phyloP scores from a whole-genome alignment of 2,329 filamentous ascomycete genomes.

The Metarhizium anisopliae region DNA sequence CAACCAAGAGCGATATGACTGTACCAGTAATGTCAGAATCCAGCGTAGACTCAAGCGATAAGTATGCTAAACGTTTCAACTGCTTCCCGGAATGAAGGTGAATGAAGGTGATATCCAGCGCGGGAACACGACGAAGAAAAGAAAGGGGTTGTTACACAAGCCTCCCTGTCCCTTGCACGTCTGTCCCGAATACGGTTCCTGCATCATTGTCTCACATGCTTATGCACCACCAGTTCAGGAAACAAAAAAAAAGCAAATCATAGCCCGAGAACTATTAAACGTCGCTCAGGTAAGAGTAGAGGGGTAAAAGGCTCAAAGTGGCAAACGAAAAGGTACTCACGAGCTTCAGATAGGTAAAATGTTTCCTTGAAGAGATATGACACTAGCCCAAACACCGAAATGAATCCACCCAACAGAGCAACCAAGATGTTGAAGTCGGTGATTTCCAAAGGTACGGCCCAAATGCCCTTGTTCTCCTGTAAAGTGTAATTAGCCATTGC shows the following conservation, averaged over 20 bases:
- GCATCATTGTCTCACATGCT: neutral
- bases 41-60: too few species aligned
- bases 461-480: constrained; percentile 13
- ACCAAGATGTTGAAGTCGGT: constrained; percentile 81
- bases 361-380: constrained; percentile 85
- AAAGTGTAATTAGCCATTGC: constrained; percentile 9
- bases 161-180: neutral
- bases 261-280: too few species aligned
- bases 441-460: constrained; percentile 39
- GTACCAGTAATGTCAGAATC: neutral
- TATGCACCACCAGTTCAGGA: neutral
- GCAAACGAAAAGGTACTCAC: constrained; percentile 42
- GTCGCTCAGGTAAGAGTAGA: neutral
- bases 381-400: constrained; percentile 82
- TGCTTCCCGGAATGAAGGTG: too few species aligned
- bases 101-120: too few species aligned
- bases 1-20: constrained; percentile 75
- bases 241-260: neutral
- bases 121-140: neutral
- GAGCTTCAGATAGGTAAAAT: constrained; percentile 83
- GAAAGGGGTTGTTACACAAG: neutral
- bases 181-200: neutral
- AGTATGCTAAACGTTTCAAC: too few species aligned
- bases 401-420: constrained; percentile 74
- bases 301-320: neutral